Conservation (phyloP, 2,329 filamentous ascomycete species). For the Trichoderma polysporum region DNA sequence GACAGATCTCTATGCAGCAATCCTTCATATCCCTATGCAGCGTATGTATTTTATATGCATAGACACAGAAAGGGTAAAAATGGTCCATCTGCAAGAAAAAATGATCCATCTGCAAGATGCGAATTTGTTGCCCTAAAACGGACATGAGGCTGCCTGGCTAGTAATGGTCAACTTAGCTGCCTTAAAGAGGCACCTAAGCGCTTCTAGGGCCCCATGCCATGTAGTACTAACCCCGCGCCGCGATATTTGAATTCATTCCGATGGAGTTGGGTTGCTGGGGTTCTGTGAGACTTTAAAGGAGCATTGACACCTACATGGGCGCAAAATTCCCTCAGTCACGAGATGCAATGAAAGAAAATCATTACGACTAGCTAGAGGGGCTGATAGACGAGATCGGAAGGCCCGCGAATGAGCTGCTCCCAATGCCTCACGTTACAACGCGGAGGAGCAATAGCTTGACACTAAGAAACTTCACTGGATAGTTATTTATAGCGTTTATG, state of each 20-base stretch:
- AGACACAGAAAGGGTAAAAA: too few relatives aligned
- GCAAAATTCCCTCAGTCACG: constrained; percentile 1
- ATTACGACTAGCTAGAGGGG: not conserved
- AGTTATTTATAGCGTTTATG: not conserved
- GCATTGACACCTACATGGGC: not conserved
- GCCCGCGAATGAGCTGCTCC: not conserved
- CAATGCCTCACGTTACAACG: not conserved
- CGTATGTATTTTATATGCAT: too few relatives aligned
- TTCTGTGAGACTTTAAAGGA: not conserved
- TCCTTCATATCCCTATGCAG: not conserved
- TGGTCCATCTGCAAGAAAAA: not conserved
- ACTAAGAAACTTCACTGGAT: not conserved
- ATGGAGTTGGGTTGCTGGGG: not conserved
- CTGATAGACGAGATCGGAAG: not conserved
- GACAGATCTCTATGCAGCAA: too few relatives aligned
- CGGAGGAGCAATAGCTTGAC: not conserved
- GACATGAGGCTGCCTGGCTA: not conserved
- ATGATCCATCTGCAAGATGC: not conserved
- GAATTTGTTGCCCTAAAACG: constrained; percentile 1
- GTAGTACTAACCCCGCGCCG: not conserved
- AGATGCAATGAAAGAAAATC: not conserved
- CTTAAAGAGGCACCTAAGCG: not conserved
- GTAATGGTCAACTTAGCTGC: not conserved
- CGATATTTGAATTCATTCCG: not conserved
- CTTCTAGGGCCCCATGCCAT: not conserved